A percentile compares a stretch with the other conserved stretches of the same genome.
These are phyloP conservation scores for Berkeleyomyces rouxiae DNA, from an alignment of 2,329 filamentous ascomycete species.

Conservation along the genomic window DNA sequence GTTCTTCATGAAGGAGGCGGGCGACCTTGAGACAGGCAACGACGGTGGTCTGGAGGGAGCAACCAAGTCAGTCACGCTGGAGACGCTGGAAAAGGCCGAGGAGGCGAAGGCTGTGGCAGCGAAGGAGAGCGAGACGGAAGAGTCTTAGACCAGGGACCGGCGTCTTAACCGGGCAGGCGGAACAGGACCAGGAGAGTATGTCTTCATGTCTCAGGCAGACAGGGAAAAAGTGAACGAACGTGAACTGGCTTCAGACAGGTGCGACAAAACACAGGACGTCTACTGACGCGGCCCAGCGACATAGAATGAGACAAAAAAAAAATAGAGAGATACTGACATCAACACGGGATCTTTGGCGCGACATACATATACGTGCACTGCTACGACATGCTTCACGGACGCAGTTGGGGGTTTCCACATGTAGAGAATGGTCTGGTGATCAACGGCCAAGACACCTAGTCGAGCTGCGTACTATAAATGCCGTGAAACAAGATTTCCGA, in stretches of 20 bases:
- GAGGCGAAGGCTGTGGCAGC: slow-evolving; percentile 1
- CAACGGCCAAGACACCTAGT: too few species aligned
- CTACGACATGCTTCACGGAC: neutral
- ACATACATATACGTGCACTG: neutral
- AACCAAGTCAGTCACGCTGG: slow-evolving; percentile 16
- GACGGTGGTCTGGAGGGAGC: slow-evolving; percentile 18
- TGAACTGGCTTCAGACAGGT: neutral
- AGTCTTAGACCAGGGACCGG: neutral
- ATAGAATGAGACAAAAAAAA: neutral
- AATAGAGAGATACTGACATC: neutral
- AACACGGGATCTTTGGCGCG: neutral
- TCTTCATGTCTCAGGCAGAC: neutral
- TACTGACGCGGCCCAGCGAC: neutral
- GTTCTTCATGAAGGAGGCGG: slow-evolving; percentile 36
- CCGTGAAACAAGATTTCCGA: too few species aligned
- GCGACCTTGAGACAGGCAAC: slow-evolving; percentile 30
- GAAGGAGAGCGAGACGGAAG: neutral
- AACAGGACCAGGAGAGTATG: neutral
- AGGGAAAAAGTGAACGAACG: neutral
- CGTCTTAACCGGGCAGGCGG: neutral
- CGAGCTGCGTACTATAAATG: too few species aligned
- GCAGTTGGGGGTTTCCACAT: neutral
- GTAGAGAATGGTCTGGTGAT: too few species aligned
- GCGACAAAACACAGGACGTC: neutral
- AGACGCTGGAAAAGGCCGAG: slow-evolving; percentile 12